Evolutionary conservation across 1,284 basidiomycete genomes (phyloP), one percentile per base, ranked within the genome.

Genomic region (Pholiota adiposa): DNA sequence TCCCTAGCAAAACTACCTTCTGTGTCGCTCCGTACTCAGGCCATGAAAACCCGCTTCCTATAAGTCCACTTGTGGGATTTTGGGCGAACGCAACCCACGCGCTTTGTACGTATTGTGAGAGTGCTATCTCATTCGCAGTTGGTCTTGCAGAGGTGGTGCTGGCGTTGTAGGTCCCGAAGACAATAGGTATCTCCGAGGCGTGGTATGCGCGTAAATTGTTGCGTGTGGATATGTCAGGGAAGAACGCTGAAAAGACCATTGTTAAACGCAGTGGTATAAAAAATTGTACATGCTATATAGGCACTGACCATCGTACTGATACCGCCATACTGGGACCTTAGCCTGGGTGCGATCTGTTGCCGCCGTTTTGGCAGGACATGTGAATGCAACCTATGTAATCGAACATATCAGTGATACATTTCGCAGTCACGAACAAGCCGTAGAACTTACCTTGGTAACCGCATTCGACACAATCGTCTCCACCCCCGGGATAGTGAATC

Each of bases 21-120:
- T 56, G 19, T 4, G 33, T 56, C 1, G 54, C 44, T 12, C 54
- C 54, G 25, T 38, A 56, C 31, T 56, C 54, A 12, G 54, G 54
- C 54, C 54, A 56, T n/a, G 44, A 4, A 29, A 49, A 56, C 9
- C 11, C 23, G 4, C 27, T 8, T 29, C 33, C 44, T n/a, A 14
- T 12, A 3, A 56, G 34, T 12, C 54, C 54, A 40, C 14, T 40
- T 7, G 46, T 34, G 4, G 73, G 72, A 54, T 75, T 63, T 12
- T 69, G 66, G 23, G 74, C 73, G 56, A 75, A 75, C 8, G 60
- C 60, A 6, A 66, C 64, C 66, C 66, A 67, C 16, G 64, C 66
- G n/a, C 51, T 52, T 56, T 67, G 66, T 3, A 67, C 41, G 40
- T 61, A 63, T 34, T 54, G 56, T 1, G 66, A 67, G 3, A 67